Conservation (phyloP, 495 filamentous ascomycete genomes). For the Penicillium goetzii region DNA sequence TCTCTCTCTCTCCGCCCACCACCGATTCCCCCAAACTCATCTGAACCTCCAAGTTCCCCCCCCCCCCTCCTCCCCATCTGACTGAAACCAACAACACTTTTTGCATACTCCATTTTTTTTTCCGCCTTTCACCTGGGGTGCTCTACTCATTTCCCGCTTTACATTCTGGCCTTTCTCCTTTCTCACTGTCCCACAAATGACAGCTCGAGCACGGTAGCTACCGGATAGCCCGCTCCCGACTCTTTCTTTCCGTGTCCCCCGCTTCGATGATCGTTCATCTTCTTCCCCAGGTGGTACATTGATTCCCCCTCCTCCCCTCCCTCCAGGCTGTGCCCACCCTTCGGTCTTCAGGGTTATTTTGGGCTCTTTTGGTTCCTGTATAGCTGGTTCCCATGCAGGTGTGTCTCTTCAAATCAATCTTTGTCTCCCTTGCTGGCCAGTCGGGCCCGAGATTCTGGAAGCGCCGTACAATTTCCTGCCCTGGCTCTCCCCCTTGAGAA, state of each 20-base stretch:
- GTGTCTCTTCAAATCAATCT: constrained; percentile 28
- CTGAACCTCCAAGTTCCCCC: not conserved
- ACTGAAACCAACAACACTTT: constrained; percentile 5
- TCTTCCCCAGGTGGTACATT: constrained; percentile 45
- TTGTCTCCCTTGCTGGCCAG: constrained; percentile 13
- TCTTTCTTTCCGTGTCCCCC: constrained; percentile 35
- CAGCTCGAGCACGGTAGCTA: constrained; percentile 19
- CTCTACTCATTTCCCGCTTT: not conserved
- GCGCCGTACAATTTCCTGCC: constrained; percentile 3
- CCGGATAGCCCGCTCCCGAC: constrained; percentile 18
- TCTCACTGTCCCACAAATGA: constrained; percentile 22
- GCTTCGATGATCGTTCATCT: constrained; percentile 49
- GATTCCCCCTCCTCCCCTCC: constrained; percentile 30
- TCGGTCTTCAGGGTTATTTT: constrained; percentile 35
- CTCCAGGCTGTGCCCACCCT: constrained; percentile 30
- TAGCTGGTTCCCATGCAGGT: constrained; percentile 51
- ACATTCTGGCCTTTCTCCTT: not conserved
- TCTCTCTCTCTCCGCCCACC: constrained; percentile 17
- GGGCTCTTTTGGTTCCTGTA: constrained; percentile 35
- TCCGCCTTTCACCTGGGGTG: not conserved
- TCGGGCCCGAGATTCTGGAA: not conserved
- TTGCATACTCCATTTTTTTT: not conserved
- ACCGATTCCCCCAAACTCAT: constrained; percentile 5
- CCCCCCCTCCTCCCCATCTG: not conserved
- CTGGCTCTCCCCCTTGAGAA: not conserved